Evolutionary conservation across 495 filamentous ascomycete genomes (phyloP).

Genomic region (Viridothelium virens): DNA sequence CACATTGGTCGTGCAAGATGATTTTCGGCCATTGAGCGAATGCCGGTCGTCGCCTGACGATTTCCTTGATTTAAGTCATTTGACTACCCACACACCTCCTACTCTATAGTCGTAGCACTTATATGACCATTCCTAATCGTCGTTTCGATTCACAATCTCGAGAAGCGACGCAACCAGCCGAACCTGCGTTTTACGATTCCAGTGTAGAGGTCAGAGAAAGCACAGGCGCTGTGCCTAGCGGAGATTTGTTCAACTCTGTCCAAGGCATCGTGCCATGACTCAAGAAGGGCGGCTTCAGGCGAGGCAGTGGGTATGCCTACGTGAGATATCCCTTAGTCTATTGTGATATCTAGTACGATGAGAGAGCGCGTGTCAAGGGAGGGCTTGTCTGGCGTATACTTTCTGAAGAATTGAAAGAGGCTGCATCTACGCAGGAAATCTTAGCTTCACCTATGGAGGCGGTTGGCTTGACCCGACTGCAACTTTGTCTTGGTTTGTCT

Average conservation of each 20-base stretch:
- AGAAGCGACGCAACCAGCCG: neutral
- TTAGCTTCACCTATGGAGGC: neutral
- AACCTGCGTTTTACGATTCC: neutral
- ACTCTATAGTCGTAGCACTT: neutral
- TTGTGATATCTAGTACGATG: neutral
- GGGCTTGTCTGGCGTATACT: neutral
- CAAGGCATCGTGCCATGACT: neutral
- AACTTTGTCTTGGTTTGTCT: neutral
- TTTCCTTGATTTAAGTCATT: neutral
- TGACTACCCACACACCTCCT: neutral
- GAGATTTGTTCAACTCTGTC: neutral
- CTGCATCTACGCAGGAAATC: neutral
- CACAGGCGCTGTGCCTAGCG: neutral
- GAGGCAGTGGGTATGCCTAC: neutral
- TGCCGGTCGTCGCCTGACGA: neutral
- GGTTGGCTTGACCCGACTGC: neutral
- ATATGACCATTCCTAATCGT: neutral
- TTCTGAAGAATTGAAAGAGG: neutral
- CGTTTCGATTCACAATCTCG: neutral
- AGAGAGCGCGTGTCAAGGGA: neutral
- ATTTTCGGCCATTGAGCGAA: neutral
- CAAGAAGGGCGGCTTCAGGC: neutral
- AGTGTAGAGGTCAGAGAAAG: neutral
- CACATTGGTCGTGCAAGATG: neutral
- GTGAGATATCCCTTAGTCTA: neutral